Percentiles rank a stretch among this genome's conserved stretches.
phyloP scores from a whole-genome alignment of 306 rosid genomes.

The Vigna radiata region DNA sequence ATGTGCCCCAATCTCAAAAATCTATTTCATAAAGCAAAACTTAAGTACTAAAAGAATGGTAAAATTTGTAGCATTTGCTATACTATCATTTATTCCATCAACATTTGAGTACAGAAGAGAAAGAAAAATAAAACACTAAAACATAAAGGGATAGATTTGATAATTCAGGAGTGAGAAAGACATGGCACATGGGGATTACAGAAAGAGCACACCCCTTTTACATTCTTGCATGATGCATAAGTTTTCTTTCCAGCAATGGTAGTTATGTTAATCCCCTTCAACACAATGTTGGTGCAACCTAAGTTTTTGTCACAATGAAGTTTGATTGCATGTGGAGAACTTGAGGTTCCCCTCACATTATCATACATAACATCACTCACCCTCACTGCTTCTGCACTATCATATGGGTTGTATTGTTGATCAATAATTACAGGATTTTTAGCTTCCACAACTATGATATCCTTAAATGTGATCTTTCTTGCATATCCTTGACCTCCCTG shows the following conservation, averaged over 20 bases:
- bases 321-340: conserved; percentile 12
- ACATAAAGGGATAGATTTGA: neutral
- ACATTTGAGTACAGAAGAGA: neutral
- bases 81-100: no score
- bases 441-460: conserved; percentile 38
- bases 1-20: no score
- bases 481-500: conserved; percentile 67
- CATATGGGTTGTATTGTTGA: conserved; percentile 44
- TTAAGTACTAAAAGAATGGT: no score
- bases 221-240: conserved; percentile 41
- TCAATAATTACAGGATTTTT: conserved; percentile 53
- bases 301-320: conserved; percentile 31
- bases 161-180: conserved; percentile 4
- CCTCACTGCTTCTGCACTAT: neutral
- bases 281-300: conserved; percentile 42
- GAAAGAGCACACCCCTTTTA: conserved; percentile 8
- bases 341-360: conserved; percentile 50
- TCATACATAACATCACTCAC: conserved; percentile 52
- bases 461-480: conserved; percentile 49
- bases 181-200: conserved; percentile 45
- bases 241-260: neutral
- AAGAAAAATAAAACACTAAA: neutral
- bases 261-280: conserved; percentile 37
- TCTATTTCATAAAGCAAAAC: no score
- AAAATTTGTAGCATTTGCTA: no score